Conservation (phyloP, 1,284 basidiomycete species). For the Irpex sp. region DNA sequence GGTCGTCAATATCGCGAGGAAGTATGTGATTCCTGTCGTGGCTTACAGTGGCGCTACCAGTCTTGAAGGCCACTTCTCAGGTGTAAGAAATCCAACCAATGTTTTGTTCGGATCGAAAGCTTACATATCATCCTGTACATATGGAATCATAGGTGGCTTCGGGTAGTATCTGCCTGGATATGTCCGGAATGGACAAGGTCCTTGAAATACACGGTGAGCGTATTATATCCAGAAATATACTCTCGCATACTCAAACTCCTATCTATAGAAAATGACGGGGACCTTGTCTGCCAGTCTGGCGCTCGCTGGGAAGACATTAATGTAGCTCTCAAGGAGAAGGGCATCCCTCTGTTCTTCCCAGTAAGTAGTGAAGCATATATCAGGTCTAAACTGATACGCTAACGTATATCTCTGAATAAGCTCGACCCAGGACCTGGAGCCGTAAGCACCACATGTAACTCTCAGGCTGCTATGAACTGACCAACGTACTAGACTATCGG, state of each 20-base stretch:
- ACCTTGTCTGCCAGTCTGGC: constrained; percentile 79
- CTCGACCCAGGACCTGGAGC: constrained; percentile 53
- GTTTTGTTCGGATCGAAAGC: no score
- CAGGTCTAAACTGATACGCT: neutral
- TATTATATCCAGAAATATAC: neutral
- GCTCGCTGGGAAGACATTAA: constrained; percentile 91
- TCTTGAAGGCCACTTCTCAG: constrained; percentile 57
- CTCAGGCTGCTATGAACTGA: neutral
- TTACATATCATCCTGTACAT: no score
- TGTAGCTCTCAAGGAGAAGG: constrained; percentile 62
- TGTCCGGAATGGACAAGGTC: constrained; percentile 83
- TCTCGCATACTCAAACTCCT: neutral
- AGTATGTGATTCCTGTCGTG: constrained; percentile 50
- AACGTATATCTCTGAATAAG: constrained; percentile 21
- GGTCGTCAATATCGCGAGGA: constrained; percentile 54
- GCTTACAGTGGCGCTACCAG: constrained; percentile 62
- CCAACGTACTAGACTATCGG: constrained; percentile 42
- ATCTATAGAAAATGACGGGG: constrained; percentile 53
- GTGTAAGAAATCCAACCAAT: constrained; percentile 36
- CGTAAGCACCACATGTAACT: constrained; percentile 27
- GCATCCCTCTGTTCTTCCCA: constrained; percentile 68
- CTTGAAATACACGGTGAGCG: constrained; percentile 66
- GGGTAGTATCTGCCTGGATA: constrained; percentile 83
- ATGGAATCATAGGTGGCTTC: constrained; percentile 36
- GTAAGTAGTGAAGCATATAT: constrained; percentile 32